A percentile compares a stretch with the other conserved stretches of the same genome.
phyloP scores from a whole-genome alignment of 441 rosid species.

The Melastoma candidum region DNA sequence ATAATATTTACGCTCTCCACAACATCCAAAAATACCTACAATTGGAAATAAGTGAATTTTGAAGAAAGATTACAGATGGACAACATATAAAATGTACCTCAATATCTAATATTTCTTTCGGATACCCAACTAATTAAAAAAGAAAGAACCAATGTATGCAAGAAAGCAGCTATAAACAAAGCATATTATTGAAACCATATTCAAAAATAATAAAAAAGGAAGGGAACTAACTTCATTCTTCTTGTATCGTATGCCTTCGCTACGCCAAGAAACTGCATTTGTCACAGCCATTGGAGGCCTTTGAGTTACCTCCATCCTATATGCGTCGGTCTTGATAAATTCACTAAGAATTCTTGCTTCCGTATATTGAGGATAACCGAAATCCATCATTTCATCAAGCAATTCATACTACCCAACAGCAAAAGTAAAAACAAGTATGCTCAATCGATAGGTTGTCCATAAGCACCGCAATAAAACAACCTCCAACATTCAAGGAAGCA shows the following conservation, averaged over 20 bases:
- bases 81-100: no score
- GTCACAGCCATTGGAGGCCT: conserved; percentile 99
- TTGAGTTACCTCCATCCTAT: conserved; percentile 92
- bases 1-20: conserved; percentile 95
- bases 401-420: conserved; percentile 68
- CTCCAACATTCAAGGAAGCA: neutral
- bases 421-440: neutral
- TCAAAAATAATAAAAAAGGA: conserved; percentile 1
- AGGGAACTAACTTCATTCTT: conserved; percentile 70
- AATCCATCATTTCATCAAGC: conserved; percentile 99
- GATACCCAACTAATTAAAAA: conserved; percentile 7
- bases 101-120: no score
- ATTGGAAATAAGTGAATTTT: neutral
- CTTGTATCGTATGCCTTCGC: conserved; percentile 88
- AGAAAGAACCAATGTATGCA: conserved; percentile 6
- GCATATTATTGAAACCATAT: no score
- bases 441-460: neutral
- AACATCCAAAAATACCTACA: conserved; percentile 92
- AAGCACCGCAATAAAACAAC: neutral
- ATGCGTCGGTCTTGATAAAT: conserved; percentile 98
- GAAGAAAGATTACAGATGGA: conserved; percentile 2
- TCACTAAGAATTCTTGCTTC: conserved; percentile 92
- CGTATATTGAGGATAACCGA: conserved; percentile 92
- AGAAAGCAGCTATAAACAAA: conserved; percentile 1
- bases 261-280: conserved; percentile 97